A percentile compares a stretch with the other conserved stretches of the same genome.
Evolutionary conservation across 2,329 filamentous ascomycete species (phyloP).

Genomic region (Colletotrichum sidae): DNA sequence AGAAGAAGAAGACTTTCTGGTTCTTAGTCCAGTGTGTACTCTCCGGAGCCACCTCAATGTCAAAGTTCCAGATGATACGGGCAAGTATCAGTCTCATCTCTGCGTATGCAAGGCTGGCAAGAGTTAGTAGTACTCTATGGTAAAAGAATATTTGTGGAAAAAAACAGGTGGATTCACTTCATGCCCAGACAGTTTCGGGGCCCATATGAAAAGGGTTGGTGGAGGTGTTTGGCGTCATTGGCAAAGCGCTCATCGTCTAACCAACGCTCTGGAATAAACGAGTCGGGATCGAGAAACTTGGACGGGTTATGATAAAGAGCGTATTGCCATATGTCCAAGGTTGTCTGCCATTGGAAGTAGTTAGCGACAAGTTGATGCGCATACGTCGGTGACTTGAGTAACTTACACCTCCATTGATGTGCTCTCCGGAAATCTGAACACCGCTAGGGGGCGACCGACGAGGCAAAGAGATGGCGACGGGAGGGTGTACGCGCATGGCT

Average conservation of each 20-base stretch:
- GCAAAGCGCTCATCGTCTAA: conserved; percentile 39
- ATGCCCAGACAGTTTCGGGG: conserved; percentile 29
- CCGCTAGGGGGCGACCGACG: conserved; percentile 47
- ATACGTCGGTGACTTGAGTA: too few relatives aligned
- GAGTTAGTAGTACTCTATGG: too few relatives aligned
- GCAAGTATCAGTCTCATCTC: conserved; percentile 63
- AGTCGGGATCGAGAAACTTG: conserved; percentile 57
- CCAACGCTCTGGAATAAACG: conserved; percentile 62
- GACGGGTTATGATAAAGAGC: conserved; percentile 54
- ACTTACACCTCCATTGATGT: conserved; percentile 49
- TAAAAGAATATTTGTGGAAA: conserved; percentile 39
- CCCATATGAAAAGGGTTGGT: conserved; percentile 29
- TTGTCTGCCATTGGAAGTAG: conserved; percentile 42
- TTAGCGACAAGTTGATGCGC: background rate
- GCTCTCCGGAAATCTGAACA: conserved; percentile 44
- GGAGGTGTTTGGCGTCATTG: conserved; percentile 8
- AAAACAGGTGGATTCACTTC: conserved; percentile 49
- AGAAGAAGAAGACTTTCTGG: conserved; percentile 53
- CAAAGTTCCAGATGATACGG: conserved; percentile 61
- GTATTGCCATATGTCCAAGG: conserved; percentile 56
- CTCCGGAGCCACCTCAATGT: conserved; percentile 53
- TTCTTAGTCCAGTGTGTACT: conserved; percentile 50
- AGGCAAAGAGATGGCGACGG: conserved; percentile 39
- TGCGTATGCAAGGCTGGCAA: conserved; percentile 57
- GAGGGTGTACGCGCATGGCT: conserved; percentile 50